These are phyloP conservation scores for Metschnikowia kunwiensis DNA, from an alignment of 805 yeast species.

Conservation along the genomic window DNA sequence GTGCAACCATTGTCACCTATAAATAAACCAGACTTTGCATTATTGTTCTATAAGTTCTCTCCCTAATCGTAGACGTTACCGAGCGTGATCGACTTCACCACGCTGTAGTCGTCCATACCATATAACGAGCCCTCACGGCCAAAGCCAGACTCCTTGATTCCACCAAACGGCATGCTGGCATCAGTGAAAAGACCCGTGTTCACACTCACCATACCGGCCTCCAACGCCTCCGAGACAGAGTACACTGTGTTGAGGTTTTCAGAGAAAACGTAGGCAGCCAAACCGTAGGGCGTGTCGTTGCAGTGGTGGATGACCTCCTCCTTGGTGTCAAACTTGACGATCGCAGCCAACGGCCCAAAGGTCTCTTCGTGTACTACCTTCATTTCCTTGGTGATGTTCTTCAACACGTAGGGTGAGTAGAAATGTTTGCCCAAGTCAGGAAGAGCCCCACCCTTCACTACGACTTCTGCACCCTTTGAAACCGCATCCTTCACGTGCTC, in stretches of 20 bases:
- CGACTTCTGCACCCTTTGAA: conserved; percentile 50
- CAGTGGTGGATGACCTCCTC: conserved; percentile 54
- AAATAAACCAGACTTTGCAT: no score
- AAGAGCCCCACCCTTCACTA: conserved; percentile 51
- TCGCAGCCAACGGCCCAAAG: conserved; percentile 63
- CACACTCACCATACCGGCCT: conserved; percentile 64
- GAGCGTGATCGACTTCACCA: conserved; percentile 49
- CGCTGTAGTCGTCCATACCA: conserved; percentile 61
- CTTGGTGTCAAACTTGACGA: conserved; percentile 50
- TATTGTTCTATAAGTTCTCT: no score
- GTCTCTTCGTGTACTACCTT: conserved; percentile 56
- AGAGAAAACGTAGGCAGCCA: conserved; percentile 59
- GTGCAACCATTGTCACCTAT: no score
- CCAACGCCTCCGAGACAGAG: conserved; percentile 53
- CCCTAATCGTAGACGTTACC: conserved; percentile 36
- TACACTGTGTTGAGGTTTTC: conserved; percentile 49
- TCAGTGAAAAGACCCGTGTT: conserved; percentile 59
- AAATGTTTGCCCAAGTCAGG: conserved; percentile 49
- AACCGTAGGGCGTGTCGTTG: conserved; percentile 54
- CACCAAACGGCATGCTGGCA: conserved; percentile 56
- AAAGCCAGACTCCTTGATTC: conserved; percentile 63
- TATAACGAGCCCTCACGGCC: conserved; percentile 67
- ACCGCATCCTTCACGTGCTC: conserved; percentile 54
- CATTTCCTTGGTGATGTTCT: conserved; percentile 50
- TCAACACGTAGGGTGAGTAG: conserved; percentile 53